Base-by-base conservation (phyloP, 257 asterid genomes). In the Sherardia arvensis region DNA sequence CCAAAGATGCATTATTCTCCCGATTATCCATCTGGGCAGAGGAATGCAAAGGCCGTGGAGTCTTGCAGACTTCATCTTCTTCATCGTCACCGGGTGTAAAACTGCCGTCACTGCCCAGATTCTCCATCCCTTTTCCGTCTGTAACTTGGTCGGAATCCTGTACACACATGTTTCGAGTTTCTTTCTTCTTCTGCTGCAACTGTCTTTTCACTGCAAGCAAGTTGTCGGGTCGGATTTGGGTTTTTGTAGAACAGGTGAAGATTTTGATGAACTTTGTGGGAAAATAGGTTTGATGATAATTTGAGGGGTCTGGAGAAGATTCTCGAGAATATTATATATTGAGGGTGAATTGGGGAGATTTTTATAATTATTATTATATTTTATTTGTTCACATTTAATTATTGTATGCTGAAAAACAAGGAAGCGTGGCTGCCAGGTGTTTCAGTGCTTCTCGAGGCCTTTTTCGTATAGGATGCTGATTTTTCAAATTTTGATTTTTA, bases 61-160 rank as follows among this genome's bases (percentile, higher is more conserved):
- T 30, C 75, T 75, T 79, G 54, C 61, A 53, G 71, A 74, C 74
- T 34, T 78, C 69, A 30, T 58, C 43, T 28, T 58, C 43, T 4
- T 56, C 34, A 0, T 74, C 75, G 51, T 64, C 78, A 32, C 62
- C 72, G 5, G 84, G 79, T 18, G 79, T 75, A 48, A 86, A 69
- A 34, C 66, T 38, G 36, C 47, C 61, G n/a, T 59, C 63, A 59
- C 47, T 80, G 43, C 66, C 81, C 70, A 78, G 60, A 55, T 75
- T 82, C 21, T 85, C 90, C 83, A 78, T 81, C 63, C 68, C 86
- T 14, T 43, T 43, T 43, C 51, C 51, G 8, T 80, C 87, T 33
- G 65, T 73, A 61, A 75, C 85, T 77, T 83, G 83, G 72, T 89
- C 95, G 30, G 84, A 80, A 66, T 84, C 97, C 75, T 83, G 92